These are phyloP conservation scores for Pseudogymnoascus sp. DNA, from an alignment of 2,329 filamentous ascomycete species.

Conservation along the genomic window DNA sequence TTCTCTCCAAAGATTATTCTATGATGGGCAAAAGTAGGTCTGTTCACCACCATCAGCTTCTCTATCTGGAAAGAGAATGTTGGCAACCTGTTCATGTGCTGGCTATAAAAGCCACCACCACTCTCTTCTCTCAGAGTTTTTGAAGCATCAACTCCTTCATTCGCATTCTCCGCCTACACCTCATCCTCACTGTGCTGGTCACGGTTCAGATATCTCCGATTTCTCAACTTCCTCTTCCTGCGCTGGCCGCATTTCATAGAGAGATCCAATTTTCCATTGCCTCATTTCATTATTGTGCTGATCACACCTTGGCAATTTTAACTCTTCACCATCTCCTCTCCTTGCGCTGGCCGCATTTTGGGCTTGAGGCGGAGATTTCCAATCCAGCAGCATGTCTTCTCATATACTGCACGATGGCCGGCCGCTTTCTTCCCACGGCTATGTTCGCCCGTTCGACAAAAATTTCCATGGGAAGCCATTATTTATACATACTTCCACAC, in stretches of 20 bases:
- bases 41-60: not conserved
- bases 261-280: not conserved
- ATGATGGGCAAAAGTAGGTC: not conserved
- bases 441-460: not conserved
- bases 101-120: not conserved
- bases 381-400: not conserved
- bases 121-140: not conserved
- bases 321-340: not conserved
- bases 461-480: not conserved
- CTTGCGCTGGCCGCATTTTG: not conserved
- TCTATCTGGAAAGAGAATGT: not conserved
- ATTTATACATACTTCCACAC: not conserved
- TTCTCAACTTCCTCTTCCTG: not conserved
- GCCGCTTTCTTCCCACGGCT: not conserved
- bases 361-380: not conserved
- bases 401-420: not conserved
- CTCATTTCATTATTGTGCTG: not conserved
- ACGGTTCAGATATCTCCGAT: not conserved
- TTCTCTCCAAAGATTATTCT: not conserved
- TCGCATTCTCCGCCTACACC: not conserved
- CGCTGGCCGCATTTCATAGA: not conserved
- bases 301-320: not conserved
- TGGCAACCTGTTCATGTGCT: not conserved
- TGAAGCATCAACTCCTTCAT: not conserved
- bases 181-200: not conserved